Conservation (phyloP, 306 rosid species). For the Fragaria vesca region DNA sequence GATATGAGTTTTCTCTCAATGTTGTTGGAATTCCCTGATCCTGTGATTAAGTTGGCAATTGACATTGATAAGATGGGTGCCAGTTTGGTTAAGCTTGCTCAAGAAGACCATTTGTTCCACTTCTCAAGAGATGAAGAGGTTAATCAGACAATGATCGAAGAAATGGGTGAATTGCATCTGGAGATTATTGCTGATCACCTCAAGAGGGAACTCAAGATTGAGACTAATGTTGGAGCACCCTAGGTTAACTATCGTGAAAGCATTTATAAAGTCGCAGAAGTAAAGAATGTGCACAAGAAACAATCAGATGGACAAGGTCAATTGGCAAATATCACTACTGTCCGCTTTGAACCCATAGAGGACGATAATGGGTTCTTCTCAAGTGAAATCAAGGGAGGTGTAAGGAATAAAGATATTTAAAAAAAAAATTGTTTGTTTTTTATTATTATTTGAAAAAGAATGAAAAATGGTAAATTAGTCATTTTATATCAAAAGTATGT, state of each 20-base stretch:
- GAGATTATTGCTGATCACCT: constrained; percentile 94
- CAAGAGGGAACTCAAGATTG: constrained; percentile 95
- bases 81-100: constrained; percentile 92
- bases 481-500: too few relatives aligned
- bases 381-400: too few relatives aligned
- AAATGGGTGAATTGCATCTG: constrained; percentile 98
- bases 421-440: too few relatives aligned
- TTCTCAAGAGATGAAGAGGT: constrained; percentile 96
- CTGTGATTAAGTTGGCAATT: constrained; percentile 95
- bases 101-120: constrained; percentile 96
- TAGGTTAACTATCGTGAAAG: constrained; percentile 98
- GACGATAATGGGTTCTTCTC: too few relatives aligned
- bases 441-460: too few relatives aligned
- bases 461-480: too few relatives aligned
- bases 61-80: constrained; percentile 90
- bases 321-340: constrained; percentile 74
- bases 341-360: constrained; percentile 26
- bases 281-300: constrained; percentile 89
- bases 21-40: constrained; percentile 90
- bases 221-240: constrained; percentile 96
- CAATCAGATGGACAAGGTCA: constrained; percentile 98
- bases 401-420: too few relatives aligned
- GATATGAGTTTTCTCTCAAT: too few relatives aligned
- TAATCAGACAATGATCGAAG: constrained; percentile 93
- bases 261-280: constrained; percentile 66